phyloP scores from a whole-genome alignment of 176 grass and related monocot genomes.

The Poa pratensis region DNA sequence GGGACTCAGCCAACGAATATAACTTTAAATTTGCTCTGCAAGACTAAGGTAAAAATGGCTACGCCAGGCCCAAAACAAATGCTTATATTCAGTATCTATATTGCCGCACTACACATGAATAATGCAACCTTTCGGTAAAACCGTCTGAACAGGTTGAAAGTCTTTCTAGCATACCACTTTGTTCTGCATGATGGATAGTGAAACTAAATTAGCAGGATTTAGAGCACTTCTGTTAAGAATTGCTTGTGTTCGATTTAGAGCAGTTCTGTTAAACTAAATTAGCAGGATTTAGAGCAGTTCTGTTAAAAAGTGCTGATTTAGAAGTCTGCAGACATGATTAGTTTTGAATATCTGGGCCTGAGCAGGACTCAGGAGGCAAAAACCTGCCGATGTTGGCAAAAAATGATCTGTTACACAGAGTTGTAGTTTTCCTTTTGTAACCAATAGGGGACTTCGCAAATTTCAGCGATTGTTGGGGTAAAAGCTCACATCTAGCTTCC shows the following conservation, averaged over 20 bases:
- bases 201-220: neutral
- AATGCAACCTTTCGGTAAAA: neutral
- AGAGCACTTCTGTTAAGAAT: no score
- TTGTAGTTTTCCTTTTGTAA: neutral
- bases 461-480: neutral
- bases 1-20: conserved; percentile 53
- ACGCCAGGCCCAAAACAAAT: neutral
- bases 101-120: neutral
- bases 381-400: neutral
- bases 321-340: neutral
- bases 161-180: neutral
- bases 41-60: conserved; percentile 68
- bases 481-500: no score
- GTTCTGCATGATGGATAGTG: neutral
- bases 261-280: neutral
- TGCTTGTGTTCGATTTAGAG: no score
- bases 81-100: conserved; percentile 1
- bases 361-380: neutral
- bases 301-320: neutral
- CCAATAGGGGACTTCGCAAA: neutral
- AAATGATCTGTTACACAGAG: neutral
- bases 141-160: neutral
- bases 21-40: conserved; percentile 61
- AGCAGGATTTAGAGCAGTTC: neutral
- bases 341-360: neutral